Conservation (phyloP, 768 basidiomycete genomes). For the Mrakia hoshinonis region DNA sequence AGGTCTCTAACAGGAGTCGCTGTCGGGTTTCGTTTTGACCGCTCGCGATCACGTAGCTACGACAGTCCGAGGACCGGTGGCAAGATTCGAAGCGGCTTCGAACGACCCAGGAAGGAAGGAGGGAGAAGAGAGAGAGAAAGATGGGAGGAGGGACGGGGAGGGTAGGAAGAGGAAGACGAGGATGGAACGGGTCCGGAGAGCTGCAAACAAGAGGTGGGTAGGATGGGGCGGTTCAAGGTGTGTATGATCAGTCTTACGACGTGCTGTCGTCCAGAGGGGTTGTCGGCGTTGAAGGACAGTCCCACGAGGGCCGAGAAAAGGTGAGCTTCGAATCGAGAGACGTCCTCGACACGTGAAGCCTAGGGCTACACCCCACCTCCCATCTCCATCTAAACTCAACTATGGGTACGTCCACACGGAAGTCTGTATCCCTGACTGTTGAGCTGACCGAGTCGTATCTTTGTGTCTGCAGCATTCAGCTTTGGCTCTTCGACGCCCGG, state of each 20-base stretch:
- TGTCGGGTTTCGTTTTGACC: slow-evolving; percentile 25
- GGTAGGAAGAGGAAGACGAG: neutral
- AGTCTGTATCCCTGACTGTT: neutral
- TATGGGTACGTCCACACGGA: slow-evolving; percentile 8
- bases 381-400: neutral
- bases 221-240: neutral
- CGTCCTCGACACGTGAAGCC: too few species aligned
- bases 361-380: neutral
- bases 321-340: too few species aligned
- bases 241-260: neutral
- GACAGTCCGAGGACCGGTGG: slow-evolving; percentile 1
- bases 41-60: slow-evolving; percentile 20
- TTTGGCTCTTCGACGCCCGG: slow-evolving; percentile 12
- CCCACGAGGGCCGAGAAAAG: too few species aligned
- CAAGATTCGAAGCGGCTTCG: slow-evolving; percentile 23
- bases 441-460: neutral
- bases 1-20: slow-evolving; percentile 13
- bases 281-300: neutral
- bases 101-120: slow-evolving; percentile 5
- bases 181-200: neutral
- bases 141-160: neutral
- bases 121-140: neutral
- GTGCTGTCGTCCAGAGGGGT: neutral
- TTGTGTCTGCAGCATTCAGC: slow-evolving; percentile 11
- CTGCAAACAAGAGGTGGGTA: neutral